Evolutionary conservation across 192 early-diverging fungal species (phyloP).

Genomic region (Umbelopsis sp.): DNA sequence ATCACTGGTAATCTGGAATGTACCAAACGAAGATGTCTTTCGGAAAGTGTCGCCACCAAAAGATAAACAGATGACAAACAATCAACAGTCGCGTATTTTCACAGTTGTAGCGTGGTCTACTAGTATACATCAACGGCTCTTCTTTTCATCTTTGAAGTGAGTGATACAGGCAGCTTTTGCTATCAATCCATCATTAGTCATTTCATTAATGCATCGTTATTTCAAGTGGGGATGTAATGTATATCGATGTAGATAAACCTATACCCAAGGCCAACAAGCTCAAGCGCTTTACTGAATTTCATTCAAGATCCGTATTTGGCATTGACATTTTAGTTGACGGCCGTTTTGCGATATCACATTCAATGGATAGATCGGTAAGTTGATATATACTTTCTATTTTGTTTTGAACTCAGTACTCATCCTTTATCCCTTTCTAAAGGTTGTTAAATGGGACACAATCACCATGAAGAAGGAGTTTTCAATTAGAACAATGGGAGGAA

Average conservation of each 20-base stretch:
- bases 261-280: not conserved
- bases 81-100: not conserved
- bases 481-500: not conserved
- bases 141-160: not conserved
- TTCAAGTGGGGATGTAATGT: not conserved
- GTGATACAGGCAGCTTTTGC: not conserved
- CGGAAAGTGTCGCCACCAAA: not conserved
- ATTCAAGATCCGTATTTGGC: not conserved
- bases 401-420: not conserved
- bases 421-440: not conserved
- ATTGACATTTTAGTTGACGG: not conserved
- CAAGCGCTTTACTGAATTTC: not conserved
- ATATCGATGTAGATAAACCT: not conserved
- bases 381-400: not conserved
- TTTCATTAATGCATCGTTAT: not conserved
- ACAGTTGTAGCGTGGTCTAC: not conserved
- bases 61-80: slow-evolving; percentile 10
- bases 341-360: not conserved
- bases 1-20: not conserved
- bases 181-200: not conserved
- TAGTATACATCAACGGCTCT: not conserved
- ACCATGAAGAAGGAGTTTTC: not conserved
- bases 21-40: not conserved
- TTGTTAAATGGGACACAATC: not conserved
- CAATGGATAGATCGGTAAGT: slow-evolving; percentile 5